Evolutionary conservation across 2,329 filamentous ascomycete genomes (phyloP), one percentile per base, ranked within the genome.

Genomic region (Myriosclerotinia duriaeana): DNA sequence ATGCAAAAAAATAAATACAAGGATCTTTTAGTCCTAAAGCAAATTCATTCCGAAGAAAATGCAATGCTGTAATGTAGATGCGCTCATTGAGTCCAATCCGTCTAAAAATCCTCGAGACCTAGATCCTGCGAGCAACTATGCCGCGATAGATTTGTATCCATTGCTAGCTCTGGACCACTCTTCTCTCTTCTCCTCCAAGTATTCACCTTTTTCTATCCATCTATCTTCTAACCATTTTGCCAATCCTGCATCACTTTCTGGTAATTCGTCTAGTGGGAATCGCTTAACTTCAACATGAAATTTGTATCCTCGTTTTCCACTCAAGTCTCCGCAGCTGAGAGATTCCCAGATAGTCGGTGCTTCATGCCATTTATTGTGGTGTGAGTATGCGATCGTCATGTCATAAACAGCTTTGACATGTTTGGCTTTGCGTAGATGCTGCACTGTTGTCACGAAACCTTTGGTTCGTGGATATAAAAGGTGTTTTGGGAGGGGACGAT

Each of bases 381-480:
- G 77, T 69, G 82, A 79, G 74, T 86, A 85, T 61, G 82, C 81
- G 70, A 86, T 82, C 3, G 83, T 82, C 60, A 86, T 76, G 72
- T 86, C 82, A 74, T 86, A 85, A 26, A 85, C 80, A 11, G 83
- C 83, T 71, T 80, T 82, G 56, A 85, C 77, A 56, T 85, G 83
- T 20, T 80, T 77, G 20, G 82, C 78, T 66, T 79, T 78, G 55
- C 83, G 76, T 63, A 88, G 77, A 66, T 85, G 81, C 73, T 84
- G 82, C 14, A 87, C 83, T 1, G 83, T 85, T 38, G 84, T 81
- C 58, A 87, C 79, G 74, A 89, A 88, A 61, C 85, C 85, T 74
- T 84, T 87, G 26, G 82, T 86, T 42, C 85, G 81, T 30, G 85
- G 85, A 71, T 87, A 87, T 22, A 88, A 79, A 15, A 86, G 79